phyloP scores from a whole-genome alignment of 768 basidiomycete species.

The Tulasnella calospora region DNA sequence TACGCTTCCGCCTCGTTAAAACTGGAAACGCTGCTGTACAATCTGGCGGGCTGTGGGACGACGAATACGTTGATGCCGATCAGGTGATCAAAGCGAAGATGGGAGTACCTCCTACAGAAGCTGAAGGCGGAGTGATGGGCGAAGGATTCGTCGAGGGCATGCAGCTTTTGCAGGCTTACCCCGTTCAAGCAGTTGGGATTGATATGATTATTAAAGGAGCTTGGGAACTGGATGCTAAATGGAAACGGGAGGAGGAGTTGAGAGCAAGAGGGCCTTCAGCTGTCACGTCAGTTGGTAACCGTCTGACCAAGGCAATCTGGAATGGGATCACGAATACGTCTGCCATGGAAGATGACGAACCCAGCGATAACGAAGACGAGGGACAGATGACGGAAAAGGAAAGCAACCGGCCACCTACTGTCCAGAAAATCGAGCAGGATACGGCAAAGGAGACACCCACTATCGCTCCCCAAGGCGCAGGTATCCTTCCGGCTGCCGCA shows the following conservation, averaged over 20 bases:
- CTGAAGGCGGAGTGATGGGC: constrained; percentile 25
- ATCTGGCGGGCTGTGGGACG: constrained; percentile 28
- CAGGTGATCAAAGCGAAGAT: background rate
- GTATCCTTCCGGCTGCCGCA: background rate
- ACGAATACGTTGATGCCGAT: constrained; percentile 25
- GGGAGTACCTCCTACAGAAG: constrained; percentile 2
- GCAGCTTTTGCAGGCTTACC: constrained; percentile 26
- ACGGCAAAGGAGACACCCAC: constrained; percentile 4
- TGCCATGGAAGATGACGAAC: constrained; percentile 2
- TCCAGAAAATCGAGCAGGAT: background rate
- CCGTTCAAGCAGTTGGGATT: constrained; percentile 24
- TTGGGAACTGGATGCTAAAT: constrained; percentile 4
- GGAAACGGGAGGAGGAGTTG: constrained; percentile 9
- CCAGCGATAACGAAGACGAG: background rate
- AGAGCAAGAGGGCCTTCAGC: constrained; percentile 1
- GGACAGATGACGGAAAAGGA: constrained; percentile 16
- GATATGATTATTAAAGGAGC: constrained; percentile 27
- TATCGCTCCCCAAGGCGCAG: background rate
- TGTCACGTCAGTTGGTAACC: constrained; percentile 8
- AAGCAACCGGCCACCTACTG: background rate
- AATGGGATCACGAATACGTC: constrained; percentile 24
- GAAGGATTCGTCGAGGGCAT: constrained; percentile 30
- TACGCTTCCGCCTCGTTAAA: constrained; percentile 18
- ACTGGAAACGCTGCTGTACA: constrained; percentile 20
- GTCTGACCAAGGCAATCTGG: constrained; percentile 17